Base-by-base conservation (phyloP, 2,329 filamentous ascomycete genomes). In the Knufia petricola region DNA sequence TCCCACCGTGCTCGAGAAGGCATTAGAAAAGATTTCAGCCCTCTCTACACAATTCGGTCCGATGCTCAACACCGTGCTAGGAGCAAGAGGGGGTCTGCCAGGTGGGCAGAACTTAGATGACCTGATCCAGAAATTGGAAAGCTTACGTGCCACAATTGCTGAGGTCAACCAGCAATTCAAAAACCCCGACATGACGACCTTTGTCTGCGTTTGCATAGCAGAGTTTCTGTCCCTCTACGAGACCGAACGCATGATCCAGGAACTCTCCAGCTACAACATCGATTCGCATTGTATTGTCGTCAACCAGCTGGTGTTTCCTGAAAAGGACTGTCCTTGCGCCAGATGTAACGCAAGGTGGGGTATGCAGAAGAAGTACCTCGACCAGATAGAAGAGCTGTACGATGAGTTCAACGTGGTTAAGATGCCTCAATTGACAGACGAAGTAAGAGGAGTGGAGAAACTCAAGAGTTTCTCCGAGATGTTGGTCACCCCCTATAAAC, bases 341-440 rank as follows among this genome's bases (percentile, higher is more conserved):
- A 92, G 98, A 73, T 98, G 92, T 70, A 94, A 88, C 64, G 85
- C 92, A 39, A 76, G 92, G 56, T 76, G 89, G 62, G 94, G 94
- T 74, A 98, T 98, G 92, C 92, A 98, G 75, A 92, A 88, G 75
- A 98, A 98, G 73, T 98, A 98, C 65, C 76, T 98, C 37, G 89
- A 96, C 64, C 90, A 98, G 75, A 96, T 96, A 61, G 89, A 94
- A 69, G 92, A 98, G 72, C 71, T 98, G 51, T 98, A 98, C 65
- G 89, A 95, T 63, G 92, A 98, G 67, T 98, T 98, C 73, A 95
- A 98, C 64, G 89, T 98, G 32, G 90, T 98, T 58, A 90, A 90
- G 75, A 96, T 98, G 89, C 92, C 92, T 31, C 69, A 98, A 61
- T 71, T 98, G 51, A 87, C 94, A 1, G 90, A 98, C 66, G 92